Evolutionary conservation across 2,329 filamentous ascomycete species (phyloP).

Genomic region (Xylaria hypoxylon): DNA sequence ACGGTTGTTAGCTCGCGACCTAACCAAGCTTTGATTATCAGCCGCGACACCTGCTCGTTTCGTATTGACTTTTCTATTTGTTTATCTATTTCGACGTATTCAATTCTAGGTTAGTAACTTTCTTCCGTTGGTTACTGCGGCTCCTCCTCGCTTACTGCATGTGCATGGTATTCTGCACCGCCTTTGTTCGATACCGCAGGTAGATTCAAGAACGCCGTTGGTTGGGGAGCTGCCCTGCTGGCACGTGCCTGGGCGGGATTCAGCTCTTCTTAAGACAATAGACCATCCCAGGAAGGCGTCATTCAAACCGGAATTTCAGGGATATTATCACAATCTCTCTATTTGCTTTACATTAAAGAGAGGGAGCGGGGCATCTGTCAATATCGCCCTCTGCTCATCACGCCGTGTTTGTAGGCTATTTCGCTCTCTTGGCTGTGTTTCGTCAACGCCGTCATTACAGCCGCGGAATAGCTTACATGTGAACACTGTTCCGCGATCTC

Average conservation of each 20-base stretch:
- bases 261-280: not conserved
- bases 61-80: too few relatives aligned
- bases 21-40: too few relatives aligned
- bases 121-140: too few relatives aligned
- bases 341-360: not conserved
- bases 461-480: not conserved
- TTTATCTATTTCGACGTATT: too few relatives aligned
- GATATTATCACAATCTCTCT: not conserved
- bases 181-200: not conserved
- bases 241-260: not conserved
- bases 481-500: conserved; percentile 2
- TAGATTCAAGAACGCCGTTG: not conserved
- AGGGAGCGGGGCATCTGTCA: not conserved
- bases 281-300: not conserved
- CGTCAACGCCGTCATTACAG: not conserved
- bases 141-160: too few relatives aligned
- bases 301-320: not conserved
- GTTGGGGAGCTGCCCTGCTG: not conserved
- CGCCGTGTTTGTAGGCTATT: not conserved
- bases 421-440: too few relatives aligned
- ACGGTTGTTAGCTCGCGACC: too few relatives aligned
- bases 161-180: not conserved
- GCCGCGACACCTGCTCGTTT: too few relatives aligned
- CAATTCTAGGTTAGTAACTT: too few relatives aligned
- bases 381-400: not conserved